Percentiles rank a stretch among this genome's conserved stretches.
These are phyloP conservation scores for Selaginella tamariscina DNA, from an alignment of 75 land plant genomes.

Conservation along the genomic window DNA sequence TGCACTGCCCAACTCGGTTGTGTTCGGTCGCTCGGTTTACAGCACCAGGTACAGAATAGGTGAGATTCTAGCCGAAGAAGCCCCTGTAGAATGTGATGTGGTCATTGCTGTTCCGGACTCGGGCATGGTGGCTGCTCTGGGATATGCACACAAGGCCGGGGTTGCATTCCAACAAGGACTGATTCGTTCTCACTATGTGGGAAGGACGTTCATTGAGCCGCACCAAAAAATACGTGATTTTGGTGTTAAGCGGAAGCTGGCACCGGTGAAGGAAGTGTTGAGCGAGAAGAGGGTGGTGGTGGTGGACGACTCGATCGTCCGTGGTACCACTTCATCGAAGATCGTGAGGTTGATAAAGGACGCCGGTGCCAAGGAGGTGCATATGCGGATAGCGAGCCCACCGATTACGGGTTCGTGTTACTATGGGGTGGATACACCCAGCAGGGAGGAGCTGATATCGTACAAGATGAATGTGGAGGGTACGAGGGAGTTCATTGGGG, in stretches of 20 bases:
- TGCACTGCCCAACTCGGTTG: constrained; percentile 63
- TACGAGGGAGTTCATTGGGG: constrained; percentile 59
- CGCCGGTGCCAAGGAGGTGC: constrained; percentile 89
- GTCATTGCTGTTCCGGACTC: constrained; percentile 96
- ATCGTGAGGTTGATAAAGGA: constrained; percentile 71
- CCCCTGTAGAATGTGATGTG: constrained; percentile 85
- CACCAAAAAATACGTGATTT: constrained; percentile 85
- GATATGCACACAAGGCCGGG: constrained; percentile 48
- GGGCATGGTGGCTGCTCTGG: constrained; percentile 86
- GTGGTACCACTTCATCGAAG: constrained; percentile 92
- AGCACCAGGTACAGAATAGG: constrained; percentile 56
- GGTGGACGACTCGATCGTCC: constrained; percentile 88
- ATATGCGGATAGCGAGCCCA: constrained; percentile 91
- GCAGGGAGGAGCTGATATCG: constrained; percentile 67
- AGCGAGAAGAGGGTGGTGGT: constrained; percentile 91
- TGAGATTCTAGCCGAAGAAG: constrained; percentile 52
- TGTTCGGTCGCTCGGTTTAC: constrained; percentile 78
- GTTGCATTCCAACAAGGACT: constrained; percentile 85
- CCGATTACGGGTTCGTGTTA: constrained; percentile 89
- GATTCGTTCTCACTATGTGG: constrained; percentile 85
- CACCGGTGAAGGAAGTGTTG: constrained; percentile 65
- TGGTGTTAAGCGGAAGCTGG: constrained; percentile 78
- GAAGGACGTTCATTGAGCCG: constrained; percentile 90
- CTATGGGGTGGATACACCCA: constrained; percentile 93
- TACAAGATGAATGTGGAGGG: constrained; percentile 65